Conservation (phyloP, 306 rosid species). For the Ormosia emarginata region DNA sequence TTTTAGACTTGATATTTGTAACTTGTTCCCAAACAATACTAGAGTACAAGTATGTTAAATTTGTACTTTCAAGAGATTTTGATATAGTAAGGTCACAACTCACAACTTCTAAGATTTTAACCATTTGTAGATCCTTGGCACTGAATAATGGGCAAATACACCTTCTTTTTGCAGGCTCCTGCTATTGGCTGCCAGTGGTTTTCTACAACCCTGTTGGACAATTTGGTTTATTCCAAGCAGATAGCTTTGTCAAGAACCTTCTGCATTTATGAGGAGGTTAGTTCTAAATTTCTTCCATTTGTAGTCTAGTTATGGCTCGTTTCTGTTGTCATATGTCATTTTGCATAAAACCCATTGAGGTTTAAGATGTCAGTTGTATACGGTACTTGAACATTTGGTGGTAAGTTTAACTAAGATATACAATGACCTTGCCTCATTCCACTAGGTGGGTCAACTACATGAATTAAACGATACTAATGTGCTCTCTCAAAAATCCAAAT, state of each 20-base stretch:
- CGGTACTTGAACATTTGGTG: background rate
- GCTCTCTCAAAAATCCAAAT: background rate
- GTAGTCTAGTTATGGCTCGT: constrained; percentile 19
- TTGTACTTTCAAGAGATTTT: constrained; percentile 9
- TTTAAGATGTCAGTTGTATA: background rate
- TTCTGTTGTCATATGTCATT: constrained; percentile 10
- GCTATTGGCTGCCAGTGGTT: constrained; percentile 83
- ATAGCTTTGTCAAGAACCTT: constrained; percentile 85
- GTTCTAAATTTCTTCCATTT: constrained; percentile 18
- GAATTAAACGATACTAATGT: background rate
- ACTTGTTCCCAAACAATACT: background rate
- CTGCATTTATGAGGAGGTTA: constrained; percentile 85
- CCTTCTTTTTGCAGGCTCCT: constrained; percentile 48
- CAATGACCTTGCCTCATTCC: background rate
- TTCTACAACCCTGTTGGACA: constrained; percentile 52
- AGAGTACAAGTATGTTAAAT: background rate
- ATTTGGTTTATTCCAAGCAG: constrained; percentile 47
- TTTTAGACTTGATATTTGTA: background rate
- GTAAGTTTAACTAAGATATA: background rate
- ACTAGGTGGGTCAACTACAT: background rate
- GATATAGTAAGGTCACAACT: constrained; percentile 6
- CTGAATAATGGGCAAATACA: constrained; percentile 8
- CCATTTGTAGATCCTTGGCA: background rate
- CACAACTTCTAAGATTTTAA: background rate
- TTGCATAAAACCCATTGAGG: background rate